Evolutionary conservation across 371 early-diverging fungal species (phyloP), one percentile per base, ranked within the genome.

Genomic region (Syncephalastrum monosporum): DNA sequence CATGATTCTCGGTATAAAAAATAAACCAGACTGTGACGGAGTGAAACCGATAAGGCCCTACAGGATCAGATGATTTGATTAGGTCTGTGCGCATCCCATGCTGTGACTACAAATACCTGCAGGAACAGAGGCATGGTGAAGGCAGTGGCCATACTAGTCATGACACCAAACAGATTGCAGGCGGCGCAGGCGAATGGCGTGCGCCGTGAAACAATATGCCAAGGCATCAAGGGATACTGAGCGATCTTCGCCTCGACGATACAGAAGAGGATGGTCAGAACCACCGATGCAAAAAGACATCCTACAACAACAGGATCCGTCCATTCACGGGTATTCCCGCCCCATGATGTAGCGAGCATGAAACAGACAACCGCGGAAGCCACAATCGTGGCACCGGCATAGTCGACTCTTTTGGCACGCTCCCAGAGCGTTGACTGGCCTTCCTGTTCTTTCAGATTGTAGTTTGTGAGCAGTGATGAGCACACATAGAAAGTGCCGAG

Each of bases 261-360:
- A 33, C 78, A 59, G 54, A 89, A 89, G 15, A 74, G 42, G 1
- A 69, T 44, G 3, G 75, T 65, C 7, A 85, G 60, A 3, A 67
- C 64, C 23, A 72, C 50, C 8, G 77, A 75, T 15, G 69, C 79
- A 15, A 69, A 59, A 15, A 87, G 65, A 16, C 79, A 69, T 0
- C 77, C 70, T 29, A 87, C 65, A 16, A 84, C 75, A 29, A 74
- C 50, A 10, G 79, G 78, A 33, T 84, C 75, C 23, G 64, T 57
- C 91, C 91, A 84, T n/a, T 72, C 67, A 57, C 70, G 72, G 23
- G 74, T 66, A 57, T 73, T 75, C 6, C 87, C 85, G 60, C 86
- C 85, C 79, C 85, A 81, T 38, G 82, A 67, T 19, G 83, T 72
- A 25, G 84, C 81, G 54, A 86, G 42, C 21, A 86, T 73, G 16